These are phyloP conservation scores for Physaria fendleri DNA, from an alignment of 345 rosid genomes.

Conservation along the genomic window DNA sequence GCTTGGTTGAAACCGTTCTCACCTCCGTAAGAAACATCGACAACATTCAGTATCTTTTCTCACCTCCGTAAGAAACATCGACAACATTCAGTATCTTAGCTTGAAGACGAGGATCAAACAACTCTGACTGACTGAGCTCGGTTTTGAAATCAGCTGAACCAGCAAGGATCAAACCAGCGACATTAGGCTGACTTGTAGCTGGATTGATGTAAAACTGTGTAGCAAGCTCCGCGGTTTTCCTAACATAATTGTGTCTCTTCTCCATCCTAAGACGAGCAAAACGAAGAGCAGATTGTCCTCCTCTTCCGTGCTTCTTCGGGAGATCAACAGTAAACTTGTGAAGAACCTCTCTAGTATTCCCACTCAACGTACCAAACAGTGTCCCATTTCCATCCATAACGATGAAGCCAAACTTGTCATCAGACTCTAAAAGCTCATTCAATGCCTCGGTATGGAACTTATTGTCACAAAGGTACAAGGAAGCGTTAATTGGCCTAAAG, in stretches of 20 bases:
- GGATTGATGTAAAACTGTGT: constrained; percentile 87
- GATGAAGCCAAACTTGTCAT: constrained; percentile 88
- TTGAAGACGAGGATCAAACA: constrained; percentile 96
- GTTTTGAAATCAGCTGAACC: constrained; percentile 96
- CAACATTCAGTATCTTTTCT: constrained; percentile 84
- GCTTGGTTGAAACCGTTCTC: constrained; percentile 94
- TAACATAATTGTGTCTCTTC: constrained; percentile 85
- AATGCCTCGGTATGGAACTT: constrained; percentile 85
- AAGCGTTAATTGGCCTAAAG: constrained; percentile 87
- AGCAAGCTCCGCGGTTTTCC: constrained; percentile 95
- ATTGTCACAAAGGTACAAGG: constrained; percentile 80
- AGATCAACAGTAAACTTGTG: constrained; percentile 87
- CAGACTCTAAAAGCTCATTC: constrained; percentile 80
- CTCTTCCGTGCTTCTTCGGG: constrained; percentile 94
- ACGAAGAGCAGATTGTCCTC: constrained; percentile 95
- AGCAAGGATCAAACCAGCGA: constrained; percentile 82
- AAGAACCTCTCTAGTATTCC: constrained; percentile 84
- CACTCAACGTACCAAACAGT: constrained; percentile 83
- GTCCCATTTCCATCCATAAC: constrained; percentile 97
- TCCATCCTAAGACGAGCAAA: constrained; percentile 96
- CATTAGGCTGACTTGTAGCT: constrained; percentile 91
- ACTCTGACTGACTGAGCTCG: constrained; percentile 86
- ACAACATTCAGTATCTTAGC: constrained; percentile 87
- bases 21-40: constrained; percentile 92
- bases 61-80: constrained; percentile 94